Evolutionary conservation across 495 filamentous ascomycete genomes (phyloP).

Genomic region (Penicillium verhagenii): DNA sequence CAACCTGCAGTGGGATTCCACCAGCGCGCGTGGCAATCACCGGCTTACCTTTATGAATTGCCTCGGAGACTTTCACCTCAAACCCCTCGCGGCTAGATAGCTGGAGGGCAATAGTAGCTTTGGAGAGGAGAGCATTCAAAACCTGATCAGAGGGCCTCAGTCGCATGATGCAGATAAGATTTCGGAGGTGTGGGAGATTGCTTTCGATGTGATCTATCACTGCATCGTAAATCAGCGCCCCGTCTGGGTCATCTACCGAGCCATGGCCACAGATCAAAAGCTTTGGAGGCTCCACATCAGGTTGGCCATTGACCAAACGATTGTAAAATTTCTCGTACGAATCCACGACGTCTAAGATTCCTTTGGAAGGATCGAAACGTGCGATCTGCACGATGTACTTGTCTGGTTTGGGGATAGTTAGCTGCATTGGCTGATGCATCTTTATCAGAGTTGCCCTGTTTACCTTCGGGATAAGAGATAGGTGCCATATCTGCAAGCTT

Average conservation of each 20-base stretch:
- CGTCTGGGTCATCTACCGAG: slow-evolving; percentile 85
- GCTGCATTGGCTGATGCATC: neutral
- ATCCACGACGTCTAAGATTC: slow-evolving; percentile 76
- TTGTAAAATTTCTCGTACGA: slow-evolving; percentile 73
- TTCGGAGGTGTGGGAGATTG: slow-evolving; percentile 47
- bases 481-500: slow-evolving; percentile 53
- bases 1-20: slow-evolving; percentile 80
- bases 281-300: slow-evolving; percentile 59
- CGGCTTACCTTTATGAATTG: slow-evolving; percentile 79
- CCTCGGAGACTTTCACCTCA: slow-evolving; percentile 88
- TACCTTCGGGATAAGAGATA: slow-evolving; percentile 66
- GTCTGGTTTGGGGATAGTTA: slow-evolving; percentile 30
- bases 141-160: slow-evolving; percentile 77
- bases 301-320: slow-evolving; percentile 46
- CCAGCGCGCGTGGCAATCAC: slow-evolving; percentile 77
- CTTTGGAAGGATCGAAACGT: slow-evolving; percentile 85
- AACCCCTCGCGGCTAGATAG: slow-evolving; percentile 84
- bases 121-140: slow-evolving; percentile 76
- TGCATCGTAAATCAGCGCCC: slow-evolving; percentile 67
- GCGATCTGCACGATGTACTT: slow-evolving; percentile 81
- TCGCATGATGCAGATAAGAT: slow-evolving; percentile 72
- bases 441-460: neutral
- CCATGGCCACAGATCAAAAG: slow-evolving; percentile 77
- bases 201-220: slow-evolving; percentile 65
- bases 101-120: slow-evolving; percentile 71